These are phyloP conservation scores for Aureobasidium sp. DNA, from an alignment of 2,329 filamentous ascomycete genomes.

Conservation along the genomic window DNA sequence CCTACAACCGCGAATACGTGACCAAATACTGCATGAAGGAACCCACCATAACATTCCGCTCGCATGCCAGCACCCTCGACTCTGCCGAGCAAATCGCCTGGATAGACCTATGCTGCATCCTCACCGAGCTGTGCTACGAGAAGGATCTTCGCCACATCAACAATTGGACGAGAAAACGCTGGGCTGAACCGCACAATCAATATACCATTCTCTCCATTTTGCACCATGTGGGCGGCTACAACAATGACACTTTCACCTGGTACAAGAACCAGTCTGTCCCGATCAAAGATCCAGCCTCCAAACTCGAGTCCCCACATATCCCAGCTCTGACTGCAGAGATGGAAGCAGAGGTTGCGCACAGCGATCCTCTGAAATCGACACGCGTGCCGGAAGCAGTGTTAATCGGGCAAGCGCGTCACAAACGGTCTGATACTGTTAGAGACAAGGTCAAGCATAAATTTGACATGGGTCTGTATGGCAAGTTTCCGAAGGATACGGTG, in stretches of 20 bases:
- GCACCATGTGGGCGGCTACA: not conserved
- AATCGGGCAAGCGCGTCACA: not conserved
- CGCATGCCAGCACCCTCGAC: not conserved
- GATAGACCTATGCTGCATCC: not conserved
- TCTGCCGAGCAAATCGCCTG: not conserved
- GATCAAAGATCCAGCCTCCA: not conserved
- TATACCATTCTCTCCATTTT: not conserved
- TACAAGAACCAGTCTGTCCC: not conserved
- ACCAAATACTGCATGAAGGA: not conserved
- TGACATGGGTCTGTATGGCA: not conserved
- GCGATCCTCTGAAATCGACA: not conserved
- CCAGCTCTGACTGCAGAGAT: too few species aligned
- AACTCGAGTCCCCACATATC: not conserved
- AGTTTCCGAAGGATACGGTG: not conserved
- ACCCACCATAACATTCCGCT: not conserved
- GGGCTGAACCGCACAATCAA: not conserved
- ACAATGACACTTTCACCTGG: not conserved
- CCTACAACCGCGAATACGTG: not conserved
- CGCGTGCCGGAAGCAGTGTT: not conserved
- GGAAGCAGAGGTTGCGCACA: not conserved
- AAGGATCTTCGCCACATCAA: not conserved
- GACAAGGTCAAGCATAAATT: slow-evolving; percentile 8
- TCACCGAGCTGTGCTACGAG: not conserved
- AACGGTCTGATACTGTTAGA: not conserved
- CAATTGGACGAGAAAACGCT: not conserved